These are phyloP conservation scores for Pezicula carpinea DNA, from an alignment of 2,329 filamentous ascomycete species.

Conservation along the genomic window DNA sequence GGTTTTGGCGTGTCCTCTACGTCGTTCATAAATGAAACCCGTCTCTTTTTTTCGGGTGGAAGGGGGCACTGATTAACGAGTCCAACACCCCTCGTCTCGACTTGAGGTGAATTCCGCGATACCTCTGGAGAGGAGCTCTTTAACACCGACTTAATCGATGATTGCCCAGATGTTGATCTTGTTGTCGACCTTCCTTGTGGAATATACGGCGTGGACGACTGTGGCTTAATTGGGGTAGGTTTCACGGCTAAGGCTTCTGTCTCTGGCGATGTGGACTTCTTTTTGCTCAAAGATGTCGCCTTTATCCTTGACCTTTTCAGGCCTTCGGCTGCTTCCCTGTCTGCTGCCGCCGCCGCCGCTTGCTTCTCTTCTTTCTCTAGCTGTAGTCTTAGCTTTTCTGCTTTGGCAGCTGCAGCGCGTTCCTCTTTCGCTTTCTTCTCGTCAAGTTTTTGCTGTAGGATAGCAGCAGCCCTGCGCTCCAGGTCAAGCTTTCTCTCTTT, in stretches of 20 bases:
- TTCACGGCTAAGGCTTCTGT: constrained; percentile 6
- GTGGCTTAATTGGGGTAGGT: constrained; percentile 9
- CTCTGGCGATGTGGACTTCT: constrained; percentile 7
- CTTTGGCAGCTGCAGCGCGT: constrained; percentile 4
- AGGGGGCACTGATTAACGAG: constrained; percentile 19
- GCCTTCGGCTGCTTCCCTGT: constrained; percentile 3
- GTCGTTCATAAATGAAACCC: constrained; percentile 16
- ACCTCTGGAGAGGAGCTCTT: constrained; percentile 16
- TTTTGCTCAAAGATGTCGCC: constrained; percentile 1
- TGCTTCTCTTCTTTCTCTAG: constrained; percentile 13
- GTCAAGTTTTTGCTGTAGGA: constrained; percentile 5
- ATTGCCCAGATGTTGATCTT: constrained; percentile 20
- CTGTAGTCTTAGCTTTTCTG: neutral
- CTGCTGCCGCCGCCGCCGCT: constrained; percentile 7
- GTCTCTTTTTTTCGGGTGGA: constrained; percentile 9
- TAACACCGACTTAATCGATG: constrained; percentile 6
- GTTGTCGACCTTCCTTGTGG: constrained; percentile 20
- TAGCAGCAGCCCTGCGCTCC: constrained; percentile 1
- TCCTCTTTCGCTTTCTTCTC: constrained; percentile 14
- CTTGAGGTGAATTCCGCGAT: constrained; percentile 8
- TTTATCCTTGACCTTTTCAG: constrained; percentile 2
- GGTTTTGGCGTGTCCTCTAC: constrained; percentile 5
- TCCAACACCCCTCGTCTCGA: constrained; percentile 10
- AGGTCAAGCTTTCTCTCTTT: neutral
- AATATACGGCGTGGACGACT: constrained; percentile 22